Base-by-base conservation (phyloP, 441 rosid genomes). In the Codiaeum variegatum region DNA sequence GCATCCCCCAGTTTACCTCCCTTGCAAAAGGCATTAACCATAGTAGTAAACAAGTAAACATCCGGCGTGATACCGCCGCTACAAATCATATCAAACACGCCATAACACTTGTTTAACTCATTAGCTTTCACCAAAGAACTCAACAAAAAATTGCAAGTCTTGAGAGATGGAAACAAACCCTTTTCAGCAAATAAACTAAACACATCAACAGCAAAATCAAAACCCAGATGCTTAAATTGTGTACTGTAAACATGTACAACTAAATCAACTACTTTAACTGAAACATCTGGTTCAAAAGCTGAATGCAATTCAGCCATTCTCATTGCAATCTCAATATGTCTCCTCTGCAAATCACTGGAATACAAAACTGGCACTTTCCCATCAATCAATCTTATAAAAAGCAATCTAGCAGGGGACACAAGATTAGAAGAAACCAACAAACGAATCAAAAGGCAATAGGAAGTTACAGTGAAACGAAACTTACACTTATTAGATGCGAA, bases 11-110 rank as follows among this genome's bases (percentile, higher is more conserved):
- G 81, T 79, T 88, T 88, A 62, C 89, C 90, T 23, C 86, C 29
- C 80, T 86, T 87, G 69, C 93, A 89, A 80, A 84, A 88, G 34
- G 83, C 93, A 80, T 87, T 86, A 47, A 92, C 80, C 92, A 92
- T 83, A 5, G 90, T 89, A 75, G 88, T 92, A 67, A 83, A 88
- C 29, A 92, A 84, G 77, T 79, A 81, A 62, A 88, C 84, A 72
- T 89, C 86, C 0, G 86, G 92, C 80, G 38, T 49, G 44, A 77
- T 1, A 49, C 77, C 66, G 8, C 85, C 84, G 28, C 34, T 56
- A 75, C 84, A 83, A 79, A 88, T 81, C 69, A 71, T 73, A 68
- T 87, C 86, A 63, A 86, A 85, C 46, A 86, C 87, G 67, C 82
- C 82, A 42, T 78, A 82, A 61, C 93, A 71, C 80, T 76, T 83